Percentiles rank a stretch among this genome's conserved stretches.
phyloP scores from a whole-genome alignment of 805 yeast species.

The Nakazawaea sp. region DNA sequence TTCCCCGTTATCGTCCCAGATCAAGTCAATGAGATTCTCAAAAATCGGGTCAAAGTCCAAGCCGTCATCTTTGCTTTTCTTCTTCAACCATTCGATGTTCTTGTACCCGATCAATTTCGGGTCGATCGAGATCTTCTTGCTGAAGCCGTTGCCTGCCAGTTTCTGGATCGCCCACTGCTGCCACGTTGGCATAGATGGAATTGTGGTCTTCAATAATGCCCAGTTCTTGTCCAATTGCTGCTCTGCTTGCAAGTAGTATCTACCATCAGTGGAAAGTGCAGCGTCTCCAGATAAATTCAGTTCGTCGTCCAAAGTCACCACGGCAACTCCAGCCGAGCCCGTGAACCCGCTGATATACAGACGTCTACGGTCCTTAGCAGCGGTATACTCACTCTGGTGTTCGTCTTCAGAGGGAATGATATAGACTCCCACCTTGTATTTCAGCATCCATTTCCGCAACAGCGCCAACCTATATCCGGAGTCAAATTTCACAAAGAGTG shows the following conservation, averaged over 20 bases:
- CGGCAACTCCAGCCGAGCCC: constrained; percentile 90
- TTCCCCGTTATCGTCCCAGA: constrained; percentile 52
- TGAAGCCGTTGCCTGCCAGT: constrained; percentile 35
- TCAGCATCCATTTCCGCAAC: constrained; percentile 38
- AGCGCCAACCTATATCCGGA: constrained; percentile 28
- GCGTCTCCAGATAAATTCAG: constrained; percentile 48
- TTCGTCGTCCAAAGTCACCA: constrained; percentile 48
- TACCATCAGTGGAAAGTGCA: constrained; percentile 85
- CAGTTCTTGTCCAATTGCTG: constrained; percentile 76
- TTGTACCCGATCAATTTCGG: constrained; percentile 61
- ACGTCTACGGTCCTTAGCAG: constrained; percentile 75
- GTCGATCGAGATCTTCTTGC: constrained; percentile 70
- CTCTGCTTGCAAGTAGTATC: constrained; percentile 88
- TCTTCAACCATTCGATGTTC: constrained; percentile 33
- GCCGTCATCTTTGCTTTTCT: constrained; percentile 24
- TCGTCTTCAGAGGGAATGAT: constrained; percentile 76
- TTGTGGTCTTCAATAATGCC: constrained; percentile 76
- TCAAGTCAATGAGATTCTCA: constrained; percentile 63
- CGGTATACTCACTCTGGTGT: constrained; percentile 88
- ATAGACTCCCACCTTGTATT: constrained; percentile 42
- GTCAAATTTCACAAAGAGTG: constrained; percentile 15
- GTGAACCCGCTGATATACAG: constrained; percentile 82
- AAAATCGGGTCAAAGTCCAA: constrained; percentile 44
- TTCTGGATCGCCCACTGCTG: constrained; percentile 64
- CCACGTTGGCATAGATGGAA: constrained; percentile 70